Conservation (phyloP, 2,329 filamentous ascomycete genomes). For the Pseudocercospora eumusae region DNA sequence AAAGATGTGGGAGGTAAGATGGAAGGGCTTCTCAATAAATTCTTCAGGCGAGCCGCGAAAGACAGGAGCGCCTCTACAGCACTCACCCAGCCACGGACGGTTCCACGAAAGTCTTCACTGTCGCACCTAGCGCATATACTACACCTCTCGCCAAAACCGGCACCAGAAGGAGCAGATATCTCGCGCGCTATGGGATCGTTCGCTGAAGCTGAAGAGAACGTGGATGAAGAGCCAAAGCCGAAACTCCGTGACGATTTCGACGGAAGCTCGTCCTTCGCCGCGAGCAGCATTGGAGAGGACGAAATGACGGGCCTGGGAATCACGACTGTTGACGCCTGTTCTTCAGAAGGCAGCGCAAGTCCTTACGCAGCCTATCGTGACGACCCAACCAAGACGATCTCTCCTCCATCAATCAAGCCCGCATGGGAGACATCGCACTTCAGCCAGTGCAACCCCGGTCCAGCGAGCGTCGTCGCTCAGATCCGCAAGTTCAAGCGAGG, state of each 20-base stretch:
- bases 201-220: neutral
- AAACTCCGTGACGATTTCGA: slow-evolving; percentile 1
- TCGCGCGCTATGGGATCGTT: neutral
- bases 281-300: slow-evolving; percentile 2
- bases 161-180: neutral
- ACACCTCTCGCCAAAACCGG: neutral
- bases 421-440: slow-evolving; percentile 3
- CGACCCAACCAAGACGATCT: neutral
- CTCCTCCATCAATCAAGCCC: neutral
- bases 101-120: slow-evolving; percentile 7
- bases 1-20: neutral
- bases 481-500: neutral
- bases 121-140: slow-evolving; percentile 1
- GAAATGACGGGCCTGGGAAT: slow-evolving; percentile 6
- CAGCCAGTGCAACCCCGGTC: neutral
- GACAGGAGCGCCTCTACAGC: neutral
- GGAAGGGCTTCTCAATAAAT: neutral
- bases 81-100: neutral
- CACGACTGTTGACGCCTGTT: neutral
- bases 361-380: slow-evolving; percentile 1
- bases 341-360: neutral
- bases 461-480: neutral
- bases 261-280: slow-evolving; percentile 5
- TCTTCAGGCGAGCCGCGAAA: neutral
- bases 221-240: neutral